These are phyloP conservation scores for Myxozyma sirexii DNA, from an alignment of 805 yeast genomes.

Conservation along the genomic window DNA sequence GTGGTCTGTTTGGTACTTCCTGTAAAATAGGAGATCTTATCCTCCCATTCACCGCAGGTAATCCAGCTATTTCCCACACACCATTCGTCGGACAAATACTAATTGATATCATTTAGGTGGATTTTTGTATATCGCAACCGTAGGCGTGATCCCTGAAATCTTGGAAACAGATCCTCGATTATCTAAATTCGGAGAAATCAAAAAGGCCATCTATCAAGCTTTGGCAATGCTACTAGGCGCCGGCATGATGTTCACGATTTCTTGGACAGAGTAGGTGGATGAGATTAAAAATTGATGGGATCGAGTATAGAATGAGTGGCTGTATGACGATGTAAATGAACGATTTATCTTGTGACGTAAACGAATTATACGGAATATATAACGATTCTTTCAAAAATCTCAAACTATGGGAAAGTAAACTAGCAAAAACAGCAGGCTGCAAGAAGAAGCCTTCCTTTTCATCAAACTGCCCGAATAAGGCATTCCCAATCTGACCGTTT, in stretches of 20 bases:
- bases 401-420: too few species aligned
- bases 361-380: too few species aligned
- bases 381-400: too few species aligned
- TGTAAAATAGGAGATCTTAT: slow-evolving; percentile 56
- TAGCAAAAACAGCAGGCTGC: too few species aligned
- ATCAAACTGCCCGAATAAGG: too few species aligned
- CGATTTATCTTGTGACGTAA: too few species aligned
- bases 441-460: too few species aligned
- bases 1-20: slow-evolving; percentile 54
- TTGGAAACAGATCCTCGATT: slow-evolving; percentile 48
- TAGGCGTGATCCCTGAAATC: slow-evolving; percentile 75
- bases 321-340: too few species aligned
- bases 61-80: neutral
- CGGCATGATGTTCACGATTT: slow-evolving; percentile 56
- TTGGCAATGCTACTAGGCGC: slow-evolving; percentile 57
- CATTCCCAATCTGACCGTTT: too few species aligned
- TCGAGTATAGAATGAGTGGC: neutral
- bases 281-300: too few species aligned
- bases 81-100: neutral
- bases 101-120: slow-evolving; percentile 43
- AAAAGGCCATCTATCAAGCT: slow-evolving; percentile 52
- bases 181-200: slow-evolving; percentile 46
- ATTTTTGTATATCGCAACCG: slow-evolving; percentile 69
- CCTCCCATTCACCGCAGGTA: slow-evolving; percentile 73
- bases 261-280: slow-evolving; percentile 49